These are phyloP conservation scores for Lichtheimia ornata DNA, from an alignment of 371 early-diverging fungal species.

Conservation along the genomic window DNA sequence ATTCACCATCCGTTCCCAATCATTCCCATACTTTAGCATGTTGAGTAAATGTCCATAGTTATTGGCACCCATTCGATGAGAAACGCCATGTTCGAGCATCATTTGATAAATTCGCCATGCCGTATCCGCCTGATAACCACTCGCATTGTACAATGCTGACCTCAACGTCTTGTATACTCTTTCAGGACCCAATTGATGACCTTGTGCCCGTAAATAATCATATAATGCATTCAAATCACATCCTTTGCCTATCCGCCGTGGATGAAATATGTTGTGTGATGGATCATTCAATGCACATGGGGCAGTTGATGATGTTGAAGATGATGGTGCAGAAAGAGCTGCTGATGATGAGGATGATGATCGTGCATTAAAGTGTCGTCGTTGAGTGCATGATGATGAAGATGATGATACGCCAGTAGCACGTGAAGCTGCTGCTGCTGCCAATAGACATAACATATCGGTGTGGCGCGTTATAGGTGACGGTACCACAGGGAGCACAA, in stretches of 20 bases:
- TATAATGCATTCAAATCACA: conserved; percentile 15
- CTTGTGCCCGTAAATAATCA: conserved; percentile 3
- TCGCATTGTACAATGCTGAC: conserved; percentile 31
- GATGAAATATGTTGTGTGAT: conserved; percentile 12
- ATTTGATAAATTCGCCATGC: conserved; percentile 41
- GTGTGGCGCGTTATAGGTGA: conserved; percentile 4
- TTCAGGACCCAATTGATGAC: conserved; percentile 3
- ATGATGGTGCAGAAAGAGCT: too few relatives aligned
- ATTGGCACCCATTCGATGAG: conserved; percentile 27
- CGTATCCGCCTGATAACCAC: conserved; percentile 17
- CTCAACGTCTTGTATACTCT: conserved; percentile 30
- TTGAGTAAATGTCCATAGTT: conserved; percentile 42
- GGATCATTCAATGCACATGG: conserved; percentile 3
- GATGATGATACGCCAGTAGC: background rate
- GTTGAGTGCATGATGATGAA: conserved; percentile 1
- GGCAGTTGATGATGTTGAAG: too few relatives aligned
- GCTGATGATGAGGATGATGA: too few relatives aligned
- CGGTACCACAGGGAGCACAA: background rate
- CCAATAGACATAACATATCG: conserved; percentile 13
- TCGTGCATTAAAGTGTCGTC: conserved; percentile 2
- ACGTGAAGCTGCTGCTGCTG: conserved; percentile 7
- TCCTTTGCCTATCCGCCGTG: conserved; percentile 11
- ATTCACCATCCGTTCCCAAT: conserved; percentile 17
- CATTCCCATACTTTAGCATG: conserved; percentile 32
- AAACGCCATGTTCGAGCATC: conserved; percentile 30